Evolutionary conservation across 768 basidiomycete genomes (phyloP).

Genomic region (Agaricus sinodeliciosus): DNA sequence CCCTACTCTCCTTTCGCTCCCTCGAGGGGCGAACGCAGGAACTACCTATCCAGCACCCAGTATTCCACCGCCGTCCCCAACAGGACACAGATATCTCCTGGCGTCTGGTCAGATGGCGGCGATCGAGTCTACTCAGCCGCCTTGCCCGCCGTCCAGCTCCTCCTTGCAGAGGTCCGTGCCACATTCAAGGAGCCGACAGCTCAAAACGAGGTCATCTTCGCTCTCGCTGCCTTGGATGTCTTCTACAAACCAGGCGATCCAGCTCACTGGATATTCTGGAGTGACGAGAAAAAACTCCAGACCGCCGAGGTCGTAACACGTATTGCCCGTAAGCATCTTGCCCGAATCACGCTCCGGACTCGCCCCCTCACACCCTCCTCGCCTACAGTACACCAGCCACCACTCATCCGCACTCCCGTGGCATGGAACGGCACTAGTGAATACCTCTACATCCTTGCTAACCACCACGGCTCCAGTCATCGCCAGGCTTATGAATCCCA

Average conservation of each 20-base stretch:
- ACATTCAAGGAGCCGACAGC: constrained; percentile 31
- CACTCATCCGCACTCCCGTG: constrained; percentile 31
- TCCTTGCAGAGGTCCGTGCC: constrained; percentile 36
- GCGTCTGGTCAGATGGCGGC: constrained; percentile 33
- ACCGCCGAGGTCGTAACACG: constrained; percentile 50
- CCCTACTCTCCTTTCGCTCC: constrained; percentile 14
- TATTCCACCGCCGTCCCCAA: constrained; percentile 19
- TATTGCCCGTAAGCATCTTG: constrained; percentile 40
- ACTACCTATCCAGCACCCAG: constrained; percentile 11
- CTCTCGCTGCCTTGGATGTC: constrained; percentile 55
- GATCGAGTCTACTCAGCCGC: constrained; percentile 36
- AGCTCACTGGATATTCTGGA: constrained; percentile 64
- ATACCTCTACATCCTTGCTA: constrained; percentile 29
- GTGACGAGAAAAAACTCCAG: constrained; percentile 35
- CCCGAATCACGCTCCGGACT: background rate
- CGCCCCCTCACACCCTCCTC: constrained; percentile 4
- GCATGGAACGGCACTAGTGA: constrained; percentile 38
- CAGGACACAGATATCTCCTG: constrained; percentile 25
- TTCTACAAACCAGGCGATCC: constrained; percentile 48
- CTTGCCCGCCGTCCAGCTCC: constrained; percentile 40
- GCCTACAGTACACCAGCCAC: constrained; percentile 30
- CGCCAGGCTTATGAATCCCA: constrained; percentile 23
- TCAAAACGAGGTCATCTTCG: constrained; percentile 40
- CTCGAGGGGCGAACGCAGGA: constrained; percentile 14
- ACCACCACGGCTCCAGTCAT: constrained; percentile 25